A percentile compares a stretch with the other conserved stretches of the same genome.
Evolutionary conservation across 2,329 filamentous ascomycete genomes (phyloP).

Genomic region (Diaporthe longicolla): DNA sequence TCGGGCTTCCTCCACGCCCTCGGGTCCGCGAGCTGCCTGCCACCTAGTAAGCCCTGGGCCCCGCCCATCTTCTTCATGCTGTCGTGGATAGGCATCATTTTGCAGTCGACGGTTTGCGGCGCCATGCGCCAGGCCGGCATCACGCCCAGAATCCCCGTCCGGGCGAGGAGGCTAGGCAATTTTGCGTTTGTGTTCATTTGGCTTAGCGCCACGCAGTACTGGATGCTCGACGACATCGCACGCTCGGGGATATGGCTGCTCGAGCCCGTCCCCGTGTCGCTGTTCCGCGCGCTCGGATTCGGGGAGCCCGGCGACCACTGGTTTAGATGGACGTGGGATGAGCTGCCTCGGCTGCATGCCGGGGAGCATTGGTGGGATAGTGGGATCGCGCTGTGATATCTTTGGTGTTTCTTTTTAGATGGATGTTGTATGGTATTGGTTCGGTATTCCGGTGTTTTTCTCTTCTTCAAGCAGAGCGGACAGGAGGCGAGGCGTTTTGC

Average conservation of each 20-base stretch:
- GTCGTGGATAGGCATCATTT: conserved; percentile 75
- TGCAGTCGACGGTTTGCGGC: conserved; percentile 64
- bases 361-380: conserved; percentile 74
- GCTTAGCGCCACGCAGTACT: conserved; percentile 75
- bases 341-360: conserved; percentile 68
- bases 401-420: background rate
- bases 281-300: conserved; percentile 75
- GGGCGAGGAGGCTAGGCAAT: conserved; percentile 69
- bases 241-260: conserved; percentile 82
- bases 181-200: conserved; percentile 74
- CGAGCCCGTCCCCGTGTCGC: conserved; percentile 85
- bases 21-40: conserved; percentile 78
- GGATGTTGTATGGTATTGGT: background rate
- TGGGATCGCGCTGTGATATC: conserved; percentile 54
- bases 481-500: background rate
- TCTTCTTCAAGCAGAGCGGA: background rate
- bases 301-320: conserved; percentile 72
- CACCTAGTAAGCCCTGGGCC: conserved; percentile 62
- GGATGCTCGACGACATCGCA: conserved; percentile 83
- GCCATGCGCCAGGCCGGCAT: conserved; percentile 48
- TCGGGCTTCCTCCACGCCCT: conserved; percentile 79
- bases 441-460: background rate
- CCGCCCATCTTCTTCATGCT: conserved; percentile 80
- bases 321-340: conserved; percentile 75
- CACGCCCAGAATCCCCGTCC: conserved; percentile 55